These are phyloP conservation scores for Fistulinella prunicolor DNA, from an alignment of 768 basidiomycete genomes.

Conservation along the genomic window DNA sequence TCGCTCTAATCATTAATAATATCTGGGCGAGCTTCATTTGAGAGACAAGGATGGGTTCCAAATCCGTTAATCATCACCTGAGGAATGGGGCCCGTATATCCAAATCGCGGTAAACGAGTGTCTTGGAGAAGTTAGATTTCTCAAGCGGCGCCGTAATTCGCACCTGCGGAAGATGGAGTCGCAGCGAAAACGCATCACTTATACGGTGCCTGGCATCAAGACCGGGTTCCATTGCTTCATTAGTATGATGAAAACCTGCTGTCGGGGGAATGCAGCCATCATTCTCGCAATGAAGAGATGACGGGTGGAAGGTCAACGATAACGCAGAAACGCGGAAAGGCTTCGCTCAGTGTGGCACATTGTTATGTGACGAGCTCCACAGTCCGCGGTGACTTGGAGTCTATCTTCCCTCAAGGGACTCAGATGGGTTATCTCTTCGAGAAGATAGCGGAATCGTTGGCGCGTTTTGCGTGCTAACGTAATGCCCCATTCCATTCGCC, in stretches of 20 bases:
- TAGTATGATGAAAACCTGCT: slow-evolving; percentile 26
- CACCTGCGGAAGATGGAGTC: slow-evolving; percentile 14
- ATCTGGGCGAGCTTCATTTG: slow-evolving; percentile 7
- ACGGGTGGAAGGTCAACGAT: slow-evolving; percentile 5
- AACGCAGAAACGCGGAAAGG: slow-evolving; percentile 14
- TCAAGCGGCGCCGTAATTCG: background rate
- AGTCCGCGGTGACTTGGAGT: slow-evolving; percentile 13
- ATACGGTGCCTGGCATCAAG: slow-evolving; percentile 13
- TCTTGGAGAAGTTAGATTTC: slow-evolving; percentile 5
- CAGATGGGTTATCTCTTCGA: slow-evolving; percentile 10
- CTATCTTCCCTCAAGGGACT: slow-evolving; percentile 10
- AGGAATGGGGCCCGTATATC: slow-evolving; percentile 9
- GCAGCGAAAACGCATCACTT: slow-evolving; percentile 6
- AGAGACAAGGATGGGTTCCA: slow-evolving; percentile 5
- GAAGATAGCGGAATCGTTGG: slow-evolving; percentile 9
- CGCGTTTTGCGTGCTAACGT: slow-evolving; percentile 11
- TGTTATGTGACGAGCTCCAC: slow-evolving; percentile 4
- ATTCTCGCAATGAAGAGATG: slow-evolving; percentile 8
- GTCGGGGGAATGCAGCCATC: slow-evolving; percentile 9
- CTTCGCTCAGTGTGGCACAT: background rate
- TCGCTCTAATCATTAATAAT: slow-evolving; percentile 15
- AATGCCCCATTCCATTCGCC: slow-evolving; percentile 5
- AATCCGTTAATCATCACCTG: slow-evolving; percentile 3
- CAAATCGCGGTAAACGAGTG: slow-evolving; percentile 19
- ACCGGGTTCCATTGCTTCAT: slow-evolving; percentile 27